Evolutionary conservation across 495 filamentous ascomycete genomes (phyloP), one percentile per base, ranked within the genome.

Genomic region (Aspergillus taichungensis): DNA sequence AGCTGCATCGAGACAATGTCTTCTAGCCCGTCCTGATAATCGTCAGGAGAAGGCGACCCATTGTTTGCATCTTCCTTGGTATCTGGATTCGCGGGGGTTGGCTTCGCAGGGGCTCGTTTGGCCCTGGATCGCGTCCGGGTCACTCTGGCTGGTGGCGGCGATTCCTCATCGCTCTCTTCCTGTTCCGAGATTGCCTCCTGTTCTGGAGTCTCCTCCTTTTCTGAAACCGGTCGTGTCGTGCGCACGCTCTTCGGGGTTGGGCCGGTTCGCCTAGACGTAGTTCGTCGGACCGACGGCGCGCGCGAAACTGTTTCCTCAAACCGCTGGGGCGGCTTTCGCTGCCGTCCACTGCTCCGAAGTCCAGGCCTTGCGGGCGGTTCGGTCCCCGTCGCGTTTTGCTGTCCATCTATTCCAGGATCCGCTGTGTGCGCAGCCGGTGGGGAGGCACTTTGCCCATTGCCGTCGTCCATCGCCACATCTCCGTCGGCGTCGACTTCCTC

Each of bases 1-100:
- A 70, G 44, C 41, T 73, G 69, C 49, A 68, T 59, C 6, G 61
- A 57, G 45, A 71, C 61, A 12, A 69, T 61, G 37, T 70, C 68
- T 45, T 71, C 68, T 34, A 69, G 47, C 6, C 57, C 68, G 38
- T 68, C 66, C 34, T 61, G 59, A 24, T 62, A 61, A 11, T 52
- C 59, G 28, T 65, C 66, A 14, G 52, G 54, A 7, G 57, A 50
- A 13, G 58, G 50, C 7, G 63, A 51, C 38, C 47, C 52, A 24
- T 37, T 42, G 8, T 37, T 30, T 11, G 11, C 32, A 40, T 45
- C 42, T 43, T 39, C 43, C 48, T 59, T 49, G 3, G 32, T 40
- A 27, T 30, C 37, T 11, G 33, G 42, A 28, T 56, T 47, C 14
- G 49, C 13, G 29, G 37, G 30, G 11, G 46, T 57, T 13, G 59